Conservation (phyloP, 192 early-diverging fungal genomes). For the Linnemannia schmuckeri region DNA sequence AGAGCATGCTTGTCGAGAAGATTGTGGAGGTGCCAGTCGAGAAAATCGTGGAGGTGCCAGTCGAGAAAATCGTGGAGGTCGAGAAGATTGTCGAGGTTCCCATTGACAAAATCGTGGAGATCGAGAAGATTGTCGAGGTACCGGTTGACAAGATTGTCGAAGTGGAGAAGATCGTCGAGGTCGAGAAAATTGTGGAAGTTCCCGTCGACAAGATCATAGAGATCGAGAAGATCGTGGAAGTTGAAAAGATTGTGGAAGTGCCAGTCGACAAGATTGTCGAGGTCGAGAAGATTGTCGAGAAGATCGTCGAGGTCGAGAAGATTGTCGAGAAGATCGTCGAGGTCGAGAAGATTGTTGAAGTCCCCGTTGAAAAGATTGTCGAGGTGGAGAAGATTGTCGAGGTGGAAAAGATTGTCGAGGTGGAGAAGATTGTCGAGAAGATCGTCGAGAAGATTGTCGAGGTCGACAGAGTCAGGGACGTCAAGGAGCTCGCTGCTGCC, state of each 20-base stretch:
- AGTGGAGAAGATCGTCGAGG: neutral
- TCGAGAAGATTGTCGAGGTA: neutral
- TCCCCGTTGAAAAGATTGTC: no score
- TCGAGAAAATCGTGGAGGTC: neutral
- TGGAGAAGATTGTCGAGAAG: slow-evolving; percentile 6
- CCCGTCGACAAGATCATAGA: neutral
- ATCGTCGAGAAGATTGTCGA: neutral
- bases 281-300: slow-evolving; percentile 1
- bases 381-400: neutral
- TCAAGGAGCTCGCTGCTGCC: neutral
- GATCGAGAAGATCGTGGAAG: neutral
- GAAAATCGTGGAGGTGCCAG: neutral
- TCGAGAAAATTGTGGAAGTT: neutral
- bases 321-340: neutral
- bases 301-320: neutral
- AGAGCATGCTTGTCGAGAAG: slow-evolving; percentile 4
- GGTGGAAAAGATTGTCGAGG: neutral
- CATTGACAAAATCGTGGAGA: neutral
- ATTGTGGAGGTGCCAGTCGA: neutral
- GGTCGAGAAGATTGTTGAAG: no score
- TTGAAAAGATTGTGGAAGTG: neutral
- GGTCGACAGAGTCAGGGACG: neutral
- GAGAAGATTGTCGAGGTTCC: neutral
- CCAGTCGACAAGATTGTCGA: neutral
- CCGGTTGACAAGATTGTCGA: neutral